Conservation (phyloP, 495 filamentous ascomycete species). For the Lentithecium fluviatile region DNA sequence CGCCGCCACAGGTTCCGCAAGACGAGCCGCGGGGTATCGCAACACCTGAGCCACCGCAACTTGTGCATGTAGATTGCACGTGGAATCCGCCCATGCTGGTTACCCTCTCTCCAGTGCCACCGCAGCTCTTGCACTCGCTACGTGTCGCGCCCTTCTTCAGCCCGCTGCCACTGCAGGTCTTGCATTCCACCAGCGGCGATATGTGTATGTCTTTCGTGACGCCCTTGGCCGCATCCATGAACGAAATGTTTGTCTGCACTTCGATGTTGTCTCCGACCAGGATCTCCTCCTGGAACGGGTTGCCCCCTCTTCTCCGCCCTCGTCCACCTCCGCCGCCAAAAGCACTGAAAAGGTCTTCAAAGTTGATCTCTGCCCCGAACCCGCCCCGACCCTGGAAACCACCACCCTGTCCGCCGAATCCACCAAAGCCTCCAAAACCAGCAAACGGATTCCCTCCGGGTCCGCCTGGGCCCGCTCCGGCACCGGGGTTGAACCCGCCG, state of each 20-base stretch:
- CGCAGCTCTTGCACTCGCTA: constrained; percentile 72
- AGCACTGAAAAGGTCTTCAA: constrained; percentile 91
- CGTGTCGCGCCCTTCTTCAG: constrained; percentile 76
- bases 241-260: constrained; percentile 85
- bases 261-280: constrained; percentile 90
- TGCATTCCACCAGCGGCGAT: constrained; percentile 72
- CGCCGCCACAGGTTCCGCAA: constrained; percentile 73
- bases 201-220: constrained; percentile 73
- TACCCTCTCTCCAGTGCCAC: constrained; percentile 80
- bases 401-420: constrained; percentile 54
- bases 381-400: constrained; percentile 41
- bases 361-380: constrained; percentile 80
- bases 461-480: constrained; percentile 56
- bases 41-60: constrained; percentile 74
- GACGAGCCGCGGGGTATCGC: constrained; percentile 71
- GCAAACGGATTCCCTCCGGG: constrained; percentile 47
- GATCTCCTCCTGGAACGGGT: constrained; percentile 71
- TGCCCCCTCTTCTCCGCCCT: constrained; percentile 50
- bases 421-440: constrained; percentile 54
- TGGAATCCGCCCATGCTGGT: constrained; percentile 94
- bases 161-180: constrained; percentile 77
- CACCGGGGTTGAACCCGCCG: constrained; percentile 64
- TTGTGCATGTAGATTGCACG: constrained; percentile 82
- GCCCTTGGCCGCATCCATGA: constrained; percentile 95
- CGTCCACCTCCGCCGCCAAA: constrained; percentile 64